phyloP scores from a whole-genome alignment of 2,329 filamentous ascomycete genomes.

The Periconia sp. region DNA sequence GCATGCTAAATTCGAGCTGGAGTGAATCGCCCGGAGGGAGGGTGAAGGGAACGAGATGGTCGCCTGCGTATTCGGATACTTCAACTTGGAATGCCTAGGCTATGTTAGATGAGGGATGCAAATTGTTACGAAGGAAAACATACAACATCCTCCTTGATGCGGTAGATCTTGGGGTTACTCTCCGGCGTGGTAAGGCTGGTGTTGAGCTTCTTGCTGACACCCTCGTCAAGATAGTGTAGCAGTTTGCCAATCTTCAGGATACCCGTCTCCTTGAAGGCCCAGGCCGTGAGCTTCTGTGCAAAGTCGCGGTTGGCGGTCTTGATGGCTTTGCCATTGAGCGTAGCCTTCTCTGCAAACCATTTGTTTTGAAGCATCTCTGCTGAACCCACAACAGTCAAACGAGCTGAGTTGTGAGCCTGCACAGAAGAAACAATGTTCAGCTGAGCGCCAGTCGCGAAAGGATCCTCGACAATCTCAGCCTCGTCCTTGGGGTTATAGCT shows the following conservation, averaged over 20 bases:
- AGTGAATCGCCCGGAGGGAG: constrained; percentile 73
- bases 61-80: constrained; percentile 80
- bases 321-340: constrained; percentile 59
- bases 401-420: constrained; percentile 92
- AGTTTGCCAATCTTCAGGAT: constrained; percentile 84
- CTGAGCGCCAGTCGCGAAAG: constrained; percentile 84
- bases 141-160: constrained; percentile 96
- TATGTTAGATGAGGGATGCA: too few species aligned
- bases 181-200: constrained; percentile 48
- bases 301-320: constrained; percentile 84
- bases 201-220: constrained; percentile 57
- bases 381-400: constrained; percentile 83
- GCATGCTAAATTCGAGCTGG: constrained; percentile 98
- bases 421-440: constrained; percentile 82
- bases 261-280: constrained; percentile 94
- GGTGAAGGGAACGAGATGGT: constrained; percentile 76
- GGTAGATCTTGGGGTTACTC: constrained; percentile 85
- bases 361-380: constrained; percentile 85
- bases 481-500: constrained; percentile 94
- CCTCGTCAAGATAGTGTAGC: constrained; percentile 71
- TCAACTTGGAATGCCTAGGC: constrained; percentile 82
- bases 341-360: constrained; percentile 84
- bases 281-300: constrained; percentile 82
- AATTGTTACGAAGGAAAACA: constrained; percentile 49
- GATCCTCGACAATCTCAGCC: constrained; percentile 72